Evolutionary conservation across 495 filamentous ascomycete species (phyloP).

Genomic region (Xanthoparmelia taractica): DNA sequence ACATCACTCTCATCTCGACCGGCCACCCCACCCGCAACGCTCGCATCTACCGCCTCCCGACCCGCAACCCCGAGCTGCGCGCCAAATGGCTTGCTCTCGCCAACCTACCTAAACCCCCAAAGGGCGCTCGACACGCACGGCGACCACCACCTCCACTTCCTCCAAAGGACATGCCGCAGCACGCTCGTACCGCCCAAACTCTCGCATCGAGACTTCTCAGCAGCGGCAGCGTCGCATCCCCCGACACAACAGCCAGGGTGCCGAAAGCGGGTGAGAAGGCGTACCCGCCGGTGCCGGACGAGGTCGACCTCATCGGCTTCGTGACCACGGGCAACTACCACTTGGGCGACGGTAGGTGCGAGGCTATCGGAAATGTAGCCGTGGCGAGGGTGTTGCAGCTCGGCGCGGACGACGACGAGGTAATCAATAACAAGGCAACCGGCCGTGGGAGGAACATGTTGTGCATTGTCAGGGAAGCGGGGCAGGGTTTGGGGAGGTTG

Average conservation of each 20-base stretch:
- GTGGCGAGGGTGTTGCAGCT: conserved; percentile 51
- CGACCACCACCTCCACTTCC: conserved; percentile 9
- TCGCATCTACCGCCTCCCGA: conserved; percentile 65
- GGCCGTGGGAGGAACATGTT: conserved; percentile 36
- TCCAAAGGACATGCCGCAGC: conserved; percentile 19
- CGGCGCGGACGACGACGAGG: conserved; percentile 19
- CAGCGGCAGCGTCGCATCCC: conserved; percentile 26
- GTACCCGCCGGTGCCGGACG: conserved; percentile 60
- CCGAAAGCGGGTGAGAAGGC: conserved; percentile 39
- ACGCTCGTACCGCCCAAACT: conserved; percentile 10
- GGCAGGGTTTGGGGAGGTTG: conserved; percentile 67
- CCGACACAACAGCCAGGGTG: conserved; percentile 17
- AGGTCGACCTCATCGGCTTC: conserved; percentile 81
- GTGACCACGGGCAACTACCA: conserved; percentile 82
- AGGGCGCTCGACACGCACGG: background rate
- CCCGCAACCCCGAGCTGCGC: conserved; percentile 38
- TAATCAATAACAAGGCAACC: no score
- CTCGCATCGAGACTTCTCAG: conserved; percentile 47
- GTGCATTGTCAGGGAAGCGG: conserved; percentile 75
- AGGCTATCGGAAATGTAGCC: conserved; percentile 65
- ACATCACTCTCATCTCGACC: conserved; percentile 49
- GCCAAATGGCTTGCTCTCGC: conserved; percentile 46
- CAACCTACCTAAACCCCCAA: conserved; percentile 13
- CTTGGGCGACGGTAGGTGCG: conserved; percentile 65
- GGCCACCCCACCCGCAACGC: conserved; percentile 56